Evolutionary conservation across 2,329 filamentous ascomycete species (phyloP), one percentile per base, ranked within the genome.

Genomic region (Microsporum ferrugineum): DNA sequence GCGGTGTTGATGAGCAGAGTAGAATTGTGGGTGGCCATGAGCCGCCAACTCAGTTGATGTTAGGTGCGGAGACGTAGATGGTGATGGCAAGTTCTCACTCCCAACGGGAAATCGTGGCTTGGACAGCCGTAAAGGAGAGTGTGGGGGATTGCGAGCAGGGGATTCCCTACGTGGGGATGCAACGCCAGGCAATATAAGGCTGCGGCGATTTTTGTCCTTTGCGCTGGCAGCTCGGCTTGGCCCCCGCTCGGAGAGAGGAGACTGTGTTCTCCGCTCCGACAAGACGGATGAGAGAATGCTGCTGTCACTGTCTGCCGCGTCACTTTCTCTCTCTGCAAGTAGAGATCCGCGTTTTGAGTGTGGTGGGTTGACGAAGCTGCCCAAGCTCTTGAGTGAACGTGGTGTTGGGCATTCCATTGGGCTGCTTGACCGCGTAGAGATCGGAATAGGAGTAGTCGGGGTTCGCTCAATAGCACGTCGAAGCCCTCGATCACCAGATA

Each of bases 391-490:
- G 68, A 92, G 86, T 0, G 92, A 97, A 64, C 89, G 86, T 8
- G 94, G 94, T 2, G 94, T 99, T 8, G 89, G 88, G 63, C 90
- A 94, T 73, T 95, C 91, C 71, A 86, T 86, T 0, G 94, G 94
- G 71, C 94, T 99, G 71, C 84, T 94, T 2, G 94, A 95, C 64
- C 89, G 82, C 0, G 89, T 92, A 1, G 91, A 95, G 33, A 84
- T 84, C 29, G 88, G 78, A 64, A 86, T 76, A 4, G 55, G 49
- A 63, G 88, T 84, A 59, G 86, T 86, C 23, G 78, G 73, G 62
- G 79, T 77, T 29, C 79, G 76, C 49, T 78, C 78, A 1, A 75
- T 70, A 53, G 75, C 49, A 23, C 49, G 49, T 34, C 49, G 29
- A 36, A 55, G 49, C 0, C 12, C 31, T 17, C 49, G 31, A 23